phyloP scores from a whole-genome alignment of 768 basidiomycete species.

The Tephrocybe sp. region DNA sequence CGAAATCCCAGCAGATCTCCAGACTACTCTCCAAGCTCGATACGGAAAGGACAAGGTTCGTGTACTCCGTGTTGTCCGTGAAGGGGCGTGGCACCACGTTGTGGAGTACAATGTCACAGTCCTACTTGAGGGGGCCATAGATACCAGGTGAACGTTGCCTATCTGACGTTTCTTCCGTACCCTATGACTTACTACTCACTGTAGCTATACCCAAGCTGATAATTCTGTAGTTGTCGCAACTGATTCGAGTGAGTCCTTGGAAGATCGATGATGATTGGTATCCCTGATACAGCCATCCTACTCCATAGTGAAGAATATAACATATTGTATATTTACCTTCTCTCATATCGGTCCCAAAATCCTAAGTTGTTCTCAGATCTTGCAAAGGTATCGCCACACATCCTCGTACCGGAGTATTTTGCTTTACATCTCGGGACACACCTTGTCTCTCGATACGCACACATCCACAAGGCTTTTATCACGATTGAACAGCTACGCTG shows the following conservation, averaged over 20 bases:
- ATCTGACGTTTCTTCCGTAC: not conserved
- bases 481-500: conserved; percentile 81
- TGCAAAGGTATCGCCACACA: conserved; percentile 86
- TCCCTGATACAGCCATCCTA: not conserved
- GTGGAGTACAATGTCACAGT: conserved; percentile 84
- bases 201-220: conserved; percentile 83
- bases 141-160: conserved; percentile 50
- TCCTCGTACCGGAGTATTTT: conserved; percentile 81
- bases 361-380: conserved; percentile 44
- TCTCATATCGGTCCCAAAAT: too few relatives aligned
- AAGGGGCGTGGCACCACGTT: conserved; percentile 62
- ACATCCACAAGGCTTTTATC: conserved; percentile 68
- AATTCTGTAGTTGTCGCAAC: conserved; percentile 89
- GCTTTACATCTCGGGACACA: conserved; percentile 85
- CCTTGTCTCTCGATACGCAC: conserved; percentile 76
- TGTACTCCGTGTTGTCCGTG: conserved; percentile 80
- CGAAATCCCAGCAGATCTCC: not conserved
- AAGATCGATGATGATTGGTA: too few relatives aligned
- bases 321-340: conserved; percentile 42
- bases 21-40: conserved; percentile 37
- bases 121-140: conserved; percentile 82
- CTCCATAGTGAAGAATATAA: conserved; percentile 62
- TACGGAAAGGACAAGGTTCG: conserved; percentile 91
- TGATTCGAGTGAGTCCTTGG: conserved; percentile 68
- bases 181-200: not conserved